phyloP scores from a whole-genome alignment of 306 rosid genomes.

The Canavalia ensiformis region DNA sequence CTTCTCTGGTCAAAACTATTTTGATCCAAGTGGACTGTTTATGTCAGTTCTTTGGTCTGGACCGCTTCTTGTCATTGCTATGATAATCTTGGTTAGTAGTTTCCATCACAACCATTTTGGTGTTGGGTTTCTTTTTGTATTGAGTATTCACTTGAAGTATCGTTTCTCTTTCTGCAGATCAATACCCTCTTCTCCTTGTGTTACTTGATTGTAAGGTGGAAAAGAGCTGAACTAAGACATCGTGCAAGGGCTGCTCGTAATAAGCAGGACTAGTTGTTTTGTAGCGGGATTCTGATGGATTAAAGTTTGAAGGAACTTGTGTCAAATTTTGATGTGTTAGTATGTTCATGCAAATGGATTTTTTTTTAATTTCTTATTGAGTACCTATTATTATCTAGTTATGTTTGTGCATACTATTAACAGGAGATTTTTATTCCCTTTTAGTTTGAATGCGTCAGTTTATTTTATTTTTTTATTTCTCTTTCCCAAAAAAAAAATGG shows the following conservation, averaged over 20 bases:
- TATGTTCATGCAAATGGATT: constrained; percentile 24
- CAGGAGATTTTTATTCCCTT: not conserved
- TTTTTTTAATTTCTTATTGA: constrained; percentile 20
- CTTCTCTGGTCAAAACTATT: constrained; percentile 87
- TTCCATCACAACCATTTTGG: not conserved
- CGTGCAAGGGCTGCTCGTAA: constrained; percentile 78
- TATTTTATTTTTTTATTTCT: no score
- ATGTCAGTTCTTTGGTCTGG: constrained; percentile 92
- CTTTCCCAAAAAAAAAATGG: not conserved
- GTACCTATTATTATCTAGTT: not conserved
- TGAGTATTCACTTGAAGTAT: constrained; percentile 1
- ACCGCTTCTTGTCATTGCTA: constrained; percentile 85
- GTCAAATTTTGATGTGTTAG: constrained; percentile 25
- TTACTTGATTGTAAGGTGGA: constrained; percentile 89
- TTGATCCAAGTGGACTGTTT: constrained; percentile 86
- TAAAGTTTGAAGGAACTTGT: no score
- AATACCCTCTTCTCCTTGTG: constrained; percentile 89
- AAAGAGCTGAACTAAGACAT: constrained; percentile 91
- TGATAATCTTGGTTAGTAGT: constrained; percentile 87
- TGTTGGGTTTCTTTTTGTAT: constrained; percentile 13
- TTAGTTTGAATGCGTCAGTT: not conserved
- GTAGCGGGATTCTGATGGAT: no score
- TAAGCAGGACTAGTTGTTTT: constrained; percentile 71
- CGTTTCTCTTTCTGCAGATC: constrained; percentile 65
- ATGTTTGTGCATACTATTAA: constrained; percentile 1